These are phyloP conservation scores for Globisporangium cederbergense DNA, from an alignment of 352 stramenopile species.

Conservation along the genomic window DNA sequence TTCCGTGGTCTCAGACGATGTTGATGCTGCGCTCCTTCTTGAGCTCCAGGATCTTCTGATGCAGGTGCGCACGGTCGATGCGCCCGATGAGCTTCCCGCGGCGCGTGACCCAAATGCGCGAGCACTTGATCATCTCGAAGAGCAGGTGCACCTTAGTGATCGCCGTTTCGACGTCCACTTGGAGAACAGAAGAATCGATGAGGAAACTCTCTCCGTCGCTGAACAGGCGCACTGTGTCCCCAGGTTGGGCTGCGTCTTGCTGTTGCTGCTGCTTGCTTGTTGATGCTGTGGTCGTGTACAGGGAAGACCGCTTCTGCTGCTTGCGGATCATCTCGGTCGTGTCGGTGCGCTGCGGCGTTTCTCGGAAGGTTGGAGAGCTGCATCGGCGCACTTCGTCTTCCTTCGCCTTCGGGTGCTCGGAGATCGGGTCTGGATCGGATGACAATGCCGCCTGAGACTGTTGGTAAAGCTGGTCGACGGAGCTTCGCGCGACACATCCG, in stretches of 20 bases:
- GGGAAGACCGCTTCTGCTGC: slow-evolving; percentile 7
- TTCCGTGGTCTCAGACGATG: slow-evolving; percentile 15
- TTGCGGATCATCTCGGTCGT: neutral
- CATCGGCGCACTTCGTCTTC: slow-evolving; percentile 12
- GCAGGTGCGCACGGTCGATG: slow-evolving; percentile 48
- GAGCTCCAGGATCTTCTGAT: slow-evolving; percentile 32
- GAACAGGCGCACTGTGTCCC: slow-evolving; percentile 12
- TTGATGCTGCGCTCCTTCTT: slow-evolving; percentile 14
- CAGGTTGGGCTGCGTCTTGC: neutral
- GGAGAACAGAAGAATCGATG: slow-evolving; percentile 51
- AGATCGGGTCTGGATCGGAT: neutral
- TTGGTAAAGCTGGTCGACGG: slow-evolving; percentile 14
- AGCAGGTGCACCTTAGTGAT: slow-evolving; percentile 66
- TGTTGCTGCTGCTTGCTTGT: neutral
- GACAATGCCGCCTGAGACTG: neutral
- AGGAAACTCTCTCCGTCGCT: slow-evolving; percentile 21
- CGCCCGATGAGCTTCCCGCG: slow-evolving; percentile 51
- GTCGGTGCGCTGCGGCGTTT: neutral
- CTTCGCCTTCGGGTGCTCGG: slow-evolving; percentile 7
- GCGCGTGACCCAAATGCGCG: slow-evolving; percentile 48
- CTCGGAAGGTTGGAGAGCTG: slow-evolving; percentile 2
- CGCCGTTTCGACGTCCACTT: slow-evolving; percentile 50
- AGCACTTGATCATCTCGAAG: slow-evolving; percentile 75
- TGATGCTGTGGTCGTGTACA: neutral
- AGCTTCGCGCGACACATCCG: slow-evolving; percentile 33